phyloP scores from a whole-genome alignment of 257 asterid genomes.

The Solanum chiquidenum region DNA sequence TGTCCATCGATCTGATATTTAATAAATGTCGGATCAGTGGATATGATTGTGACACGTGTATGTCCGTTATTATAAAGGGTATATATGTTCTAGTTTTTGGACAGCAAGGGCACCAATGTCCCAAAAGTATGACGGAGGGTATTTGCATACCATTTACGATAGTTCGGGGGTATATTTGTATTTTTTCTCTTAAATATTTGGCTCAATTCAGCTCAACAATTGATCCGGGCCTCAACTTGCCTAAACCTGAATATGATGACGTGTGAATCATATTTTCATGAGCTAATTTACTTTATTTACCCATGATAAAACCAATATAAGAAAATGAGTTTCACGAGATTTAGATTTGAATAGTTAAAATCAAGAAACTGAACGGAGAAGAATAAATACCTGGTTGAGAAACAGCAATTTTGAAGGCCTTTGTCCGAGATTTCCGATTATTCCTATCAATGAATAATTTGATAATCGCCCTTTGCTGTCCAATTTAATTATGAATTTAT shows the following conservation, averaged over 20 bases:
- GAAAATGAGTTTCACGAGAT: background rate
- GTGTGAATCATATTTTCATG: background rate
- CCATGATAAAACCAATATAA: background rate
- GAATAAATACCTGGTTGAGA: background rate
- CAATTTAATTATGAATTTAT: background rate
- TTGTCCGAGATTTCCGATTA: background rate
- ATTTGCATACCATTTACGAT: no score
- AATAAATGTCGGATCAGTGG: no score
- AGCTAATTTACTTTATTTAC: background rate
- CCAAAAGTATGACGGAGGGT: no score
- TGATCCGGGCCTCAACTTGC: background rate
- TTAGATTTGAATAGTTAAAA: background rate
- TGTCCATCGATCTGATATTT: no score
- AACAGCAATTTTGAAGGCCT: constrained; percentile 1
- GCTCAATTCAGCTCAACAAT: background rate
- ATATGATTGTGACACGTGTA: no score
- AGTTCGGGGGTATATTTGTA: no score
- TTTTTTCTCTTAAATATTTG: background rate
- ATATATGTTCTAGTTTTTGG: no score
- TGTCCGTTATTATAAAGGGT: no score
- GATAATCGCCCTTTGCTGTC: background rate
- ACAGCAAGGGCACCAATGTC: no score
- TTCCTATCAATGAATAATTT: background rate
- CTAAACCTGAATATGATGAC: no score
- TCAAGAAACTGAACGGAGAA: background rate